phyloP scores from a whole-genome alignment of 2,329 filamentous ascomycete genomes.

The Diaporthe ampelina region DNA sequence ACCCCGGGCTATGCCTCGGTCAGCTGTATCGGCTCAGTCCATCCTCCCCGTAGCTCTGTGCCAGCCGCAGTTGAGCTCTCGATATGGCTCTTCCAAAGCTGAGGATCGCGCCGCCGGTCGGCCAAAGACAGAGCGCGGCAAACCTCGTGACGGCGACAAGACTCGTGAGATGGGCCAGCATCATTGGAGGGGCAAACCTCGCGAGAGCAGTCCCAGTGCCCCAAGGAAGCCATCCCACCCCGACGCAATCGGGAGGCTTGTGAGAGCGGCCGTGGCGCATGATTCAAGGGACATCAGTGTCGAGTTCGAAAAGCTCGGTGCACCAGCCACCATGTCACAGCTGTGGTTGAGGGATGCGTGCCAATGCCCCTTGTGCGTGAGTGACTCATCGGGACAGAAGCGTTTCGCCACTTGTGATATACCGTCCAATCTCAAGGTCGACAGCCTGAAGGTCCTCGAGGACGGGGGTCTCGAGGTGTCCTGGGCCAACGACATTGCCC shows the following conservation, averaged over 20 bases:
- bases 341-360: constrained; percentile 67
- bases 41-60: neutral
- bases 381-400: constrained; percentile 71
- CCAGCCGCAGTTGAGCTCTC: neutral
- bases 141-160: too few species aligned
- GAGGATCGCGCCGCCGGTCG: neutral
- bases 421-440: constrained; percentile 51
- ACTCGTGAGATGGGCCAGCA: too few species aligned
- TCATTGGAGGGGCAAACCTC: too few species aligned
- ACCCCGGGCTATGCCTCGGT: neutral
- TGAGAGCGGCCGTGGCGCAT: neutral
- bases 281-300: neutral
- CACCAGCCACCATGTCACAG: neutral
- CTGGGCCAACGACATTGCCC: constrained; percentile 68
- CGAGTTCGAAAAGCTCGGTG: neutral
- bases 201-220: neutral
- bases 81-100: neutral
- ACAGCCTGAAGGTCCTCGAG: constrained; percentile 48
- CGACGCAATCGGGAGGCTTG: neutral
- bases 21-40: neutral
- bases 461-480: constrained; percentile 66
- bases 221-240: neutral
- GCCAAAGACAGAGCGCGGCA: neutral
- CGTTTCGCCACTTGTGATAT: constrained; percentile 61
- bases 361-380: constrained; percentile 65